Conservation (phyloP, 2,329 filamentous ascomycete species). For the Stagonosporopsis vannaccii region DNA sequence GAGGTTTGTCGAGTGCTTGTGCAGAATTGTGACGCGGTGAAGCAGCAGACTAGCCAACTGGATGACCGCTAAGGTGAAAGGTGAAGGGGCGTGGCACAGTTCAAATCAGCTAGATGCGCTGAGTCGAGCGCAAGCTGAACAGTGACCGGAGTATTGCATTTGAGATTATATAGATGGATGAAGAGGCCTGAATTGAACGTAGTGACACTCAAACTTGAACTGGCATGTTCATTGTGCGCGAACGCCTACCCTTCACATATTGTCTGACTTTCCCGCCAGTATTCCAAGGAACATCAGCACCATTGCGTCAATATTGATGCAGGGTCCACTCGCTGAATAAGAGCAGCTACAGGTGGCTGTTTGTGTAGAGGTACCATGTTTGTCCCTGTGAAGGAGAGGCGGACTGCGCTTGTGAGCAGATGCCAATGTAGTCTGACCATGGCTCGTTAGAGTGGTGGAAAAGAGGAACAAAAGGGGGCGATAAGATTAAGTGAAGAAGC, state of each 20-base stretch:
- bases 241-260: background rate
- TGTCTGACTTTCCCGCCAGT: background rate
- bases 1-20: background rate
- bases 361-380: background rate
- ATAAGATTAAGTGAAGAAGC: no score
- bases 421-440: background rate
- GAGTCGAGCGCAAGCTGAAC: background rate
- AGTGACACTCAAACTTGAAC: no score
- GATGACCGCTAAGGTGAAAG: background rate
- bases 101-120: background rate
- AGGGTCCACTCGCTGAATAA: background rate
- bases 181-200: background rate
- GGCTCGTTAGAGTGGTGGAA: background rate
- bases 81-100: slow-evolving; percentile 1
- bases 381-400: background rate
- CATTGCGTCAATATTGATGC: background rate
- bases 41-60: background rate
- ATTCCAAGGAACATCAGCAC: background rate
- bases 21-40: background rate
- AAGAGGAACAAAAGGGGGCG: background rate
- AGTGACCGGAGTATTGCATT: background rate
- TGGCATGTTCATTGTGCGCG: background rate
- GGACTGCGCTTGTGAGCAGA: background rate
- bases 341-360: background rate
- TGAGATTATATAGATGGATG: no score